A percentile compares a stretch with the other conserved stretches of the same genome.
phyloP scores from a whole-genome alignment of 2,329 filamentous ascomycete genomes.

The Neodidymelliopsis sp. region DNA sequence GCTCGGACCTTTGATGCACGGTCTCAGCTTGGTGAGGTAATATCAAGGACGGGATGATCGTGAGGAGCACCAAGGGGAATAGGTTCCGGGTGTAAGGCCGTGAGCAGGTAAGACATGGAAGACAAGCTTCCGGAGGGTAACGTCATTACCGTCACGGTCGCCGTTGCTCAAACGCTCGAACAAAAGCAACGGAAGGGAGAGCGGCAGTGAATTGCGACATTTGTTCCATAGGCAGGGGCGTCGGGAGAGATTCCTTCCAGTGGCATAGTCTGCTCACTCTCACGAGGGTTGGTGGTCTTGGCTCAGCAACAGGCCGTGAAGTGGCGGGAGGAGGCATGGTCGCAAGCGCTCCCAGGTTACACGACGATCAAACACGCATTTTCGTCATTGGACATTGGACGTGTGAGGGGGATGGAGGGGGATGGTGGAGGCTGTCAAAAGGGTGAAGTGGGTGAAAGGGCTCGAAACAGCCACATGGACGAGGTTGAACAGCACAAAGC shows the following conservation, averaged over 20 bases:
- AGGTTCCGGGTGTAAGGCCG: conserved; percentile 18
- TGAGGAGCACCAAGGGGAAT: conserved; percentile 23
- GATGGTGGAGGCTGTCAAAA: conserved; percentile 3
- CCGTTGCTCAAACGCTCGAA: conserved; percentile 22
- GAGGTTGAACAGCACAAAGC: conserved; percentile 4
- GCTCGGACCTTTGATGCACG: conserved; percentile 13
- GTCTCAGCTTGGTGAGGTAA: conserved; percentile 1
- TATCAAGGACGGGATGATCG: conserved; percentile 21
- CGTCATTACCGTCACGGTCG: conserved; percentile 35
- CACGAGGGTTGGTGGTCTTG: conserved; percentile 20
- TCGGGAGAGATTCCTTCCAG: conserved; percentile 25
- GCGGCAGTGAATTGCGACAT: conserved; percentile 30
- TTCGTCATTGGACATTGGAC: conserved; percentile 16
- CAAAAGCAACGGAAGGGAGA: conserved; percentile 14
- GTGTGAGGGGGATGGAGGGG: not conserved
- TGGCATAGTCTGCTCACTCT: conserved; percentile 14
- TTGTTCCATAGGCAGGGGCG: conserved; percentile 10
- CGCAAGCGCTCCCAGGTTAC: conserved; percentile 20
- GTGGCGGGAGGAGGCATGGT: conserved; percentile 22
- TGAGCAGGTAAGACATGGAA: conserved; percentile 17
- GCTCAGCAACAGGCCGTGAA: conserved; percentile 20
- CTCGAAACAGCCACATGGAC: not conserved
- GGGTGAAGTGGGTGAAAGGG: conserved; percentile 2
- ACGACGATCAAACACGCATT: conserved; percentile 31
- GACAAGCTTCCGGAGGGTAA: conserved; percentile 20